phyloP scores from a whole-genome alignment of 2,329 filamentous ascomycete genomes.

The Colletotrichum sp. region DNA sequence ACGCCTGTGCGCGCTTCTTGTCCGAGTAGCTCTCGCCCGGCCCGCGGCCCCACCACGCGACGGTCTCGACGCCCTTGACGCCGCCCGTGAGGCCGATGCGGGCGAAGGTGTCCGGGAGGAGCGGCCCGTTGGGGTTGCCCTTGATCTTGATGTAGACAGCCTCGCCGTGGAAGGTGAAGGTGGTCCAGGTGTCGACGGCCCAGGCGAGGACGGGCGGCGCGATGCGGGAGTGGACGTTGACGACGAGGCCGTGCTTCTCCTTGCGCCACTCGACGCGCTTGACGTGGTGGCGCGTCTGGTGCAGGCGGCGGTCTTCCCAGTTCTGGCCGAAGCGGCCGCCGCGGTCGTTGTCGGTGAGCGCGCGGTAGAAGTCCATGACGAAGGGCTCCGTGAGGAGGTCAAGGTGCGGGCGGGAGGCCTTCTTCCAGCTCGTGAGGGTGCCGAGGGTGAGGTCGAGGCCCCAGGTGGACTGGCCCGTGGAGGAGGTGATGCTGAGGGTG shows the following conservation, averaged over 20 bases:
- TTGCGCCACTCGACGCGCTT: slow-evolving; percentile 36
- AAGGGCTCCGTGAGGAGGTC: slow-evolving; percentile 51
- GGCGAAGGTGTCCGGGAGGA: slow-evolving; percentile 61
- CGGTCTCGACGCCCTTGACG: slow-evolving; percentile 39
- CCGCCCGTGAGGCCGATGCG: slow-evolving; percentile 64
- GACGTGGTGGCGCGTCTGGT: slow-evolving; percentile 49
- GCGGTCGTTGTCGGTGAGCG: slow-evolving; percentile 69
- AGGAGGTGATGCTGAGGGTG: slow-evolving; percentile 38
- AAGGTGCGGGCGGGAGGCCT: slow-evolving; percentile 26
- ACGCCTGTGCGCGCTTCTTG: slow-evolving; percentile 63
- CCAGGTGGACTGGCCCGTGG: slow-evolving; percentile 41
- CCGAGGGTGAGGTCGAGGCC: slow-evolving; percentile 48
- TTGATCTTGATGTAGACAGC: slow-evolving; percentile 54
- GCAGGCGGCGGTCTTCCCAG: slow-evolving; percentile 55
- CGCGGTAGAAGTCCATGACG: slow-evolving; percentile 63
- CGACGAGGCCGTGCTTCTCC: slow-evolving; percentile 33
- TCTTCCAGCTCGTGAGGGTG: slow-evolving; percentile 44
- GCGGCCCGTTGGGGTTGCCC: slow-evolving; percentile 49
- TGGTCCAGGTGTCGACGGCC: slow-evolving; percentile 54
- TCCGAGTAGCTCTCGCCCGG: slow-evolving; percentile 71
- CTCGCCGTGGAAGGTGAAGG: slow-evolving; percentile 58
- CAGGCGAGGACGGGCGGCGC: slow-evolving; percentile 69
- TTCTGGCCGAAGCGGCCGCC: slow-evolving; percentile 58
- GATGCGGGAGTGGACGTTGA: slow-evolving; percentile 56
- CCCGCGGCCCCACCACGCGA: slow-evolving; percentile 71